phyloP scores from a whole-genome alignment of 371 early-diverging fungal genomes.

The Dinochytrium kinnereticum region DNA sequence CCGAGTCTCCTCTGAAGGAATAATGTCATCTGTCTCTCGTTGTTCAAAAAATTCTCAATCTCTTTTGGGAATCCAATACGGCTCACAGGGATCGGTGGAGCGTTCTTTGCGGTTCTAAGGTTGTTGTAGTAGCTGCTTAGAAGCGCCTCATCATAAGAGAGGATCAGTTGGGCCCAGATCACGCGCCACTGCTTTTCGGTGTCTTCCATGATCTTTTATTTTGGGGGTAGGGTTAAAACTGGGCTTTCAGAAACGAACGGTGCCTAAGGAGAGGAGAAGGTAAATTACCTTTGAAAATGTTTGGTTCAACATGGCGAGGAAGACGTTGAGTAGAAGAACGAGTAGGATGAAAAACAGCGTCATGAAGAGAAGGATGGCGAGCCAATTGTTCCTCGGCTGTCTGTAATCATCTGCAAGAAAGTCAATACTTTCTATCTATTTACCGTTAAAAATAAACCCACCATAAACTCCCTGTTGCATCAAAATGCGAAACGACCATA shows the following conservation, averaged over 20 bases:
- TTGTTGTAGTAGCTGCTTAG: background rate
- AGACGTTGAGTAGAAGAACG: constrained; percentile 38
- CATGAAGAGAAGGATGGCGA: constrained; percentile 1
- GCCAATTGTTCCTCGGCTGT: background rate
- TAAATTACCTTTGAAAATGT: constrained; percentile 21
- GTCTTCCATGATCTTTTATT: background rate
- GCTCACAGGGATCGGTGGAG: background rate
- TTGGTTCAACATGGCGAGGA: constrained; percentile 37
- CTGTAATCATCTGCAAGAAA: constrained; percentile 15
- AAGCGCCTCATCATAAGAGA: background rate
- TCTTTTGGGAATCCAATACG: constrained; percentile 1
- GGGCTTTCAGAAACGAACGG: background rate
- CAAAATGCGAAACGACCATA: constrained; percentile 27
- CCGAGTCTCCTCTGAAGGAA: background rate
- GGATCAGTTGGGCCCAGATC: constrained; percentile 5
- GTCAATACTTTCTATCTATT: background rate
- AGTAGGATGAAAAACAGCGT: constrained; percentile 20
- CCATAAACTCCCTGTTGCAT: constrained; percentile 12
- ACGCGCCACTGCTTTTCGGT: constrained; percentile 3
- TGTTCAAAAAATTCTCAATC: background rate
- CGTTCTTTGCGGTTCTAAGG: background rate
- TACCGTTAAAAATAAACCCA: background rate
- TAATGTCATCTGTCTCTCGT: background rate
- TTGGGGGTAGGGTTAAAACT: background rate
- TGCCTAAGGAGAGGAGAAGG: background rate